These are phyloP conservation scores for Ascochyta fabae DNA, from an alignment of 2,329 filamentous ascomycete genomes.

Conservation along the genomic window DNA sequence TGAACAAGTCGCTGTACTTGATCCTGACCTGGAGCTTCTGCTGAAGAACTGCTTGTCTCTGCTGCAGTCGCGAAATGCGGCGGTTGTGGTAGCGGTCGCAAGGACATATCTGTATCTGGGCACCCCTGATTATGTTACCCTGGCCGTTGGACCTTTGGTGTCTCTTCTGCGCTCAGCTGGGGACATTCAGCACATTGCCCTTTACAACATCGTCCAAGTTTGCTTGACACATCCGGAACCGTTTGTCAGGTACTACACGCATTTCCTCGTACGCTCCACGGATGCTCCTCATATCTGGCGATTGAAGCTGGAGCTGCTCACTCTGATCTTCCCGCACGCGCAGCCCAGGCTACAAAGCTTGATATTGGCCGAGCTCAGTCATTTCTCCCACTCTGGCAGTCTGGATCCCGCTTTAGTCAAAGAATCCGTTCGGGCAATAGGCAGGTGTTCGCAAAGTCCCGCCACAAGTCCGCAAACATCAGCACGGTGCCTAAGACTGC, in stretches of 20 bases:
- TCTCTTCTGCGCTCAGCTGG: constrained; percentile 83
- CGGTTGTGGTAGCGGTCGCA: constrained; percentile 86
- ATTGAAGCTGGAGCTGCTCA: constrained; percentile 88
- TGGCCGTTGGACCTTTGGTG: constrained; percentile 81
- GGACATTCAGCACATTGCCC: constrained; percentile 86
- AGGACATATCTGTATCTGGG: constrained; percentile 86
- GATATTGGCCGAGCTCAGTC: constrained; percentile 89
- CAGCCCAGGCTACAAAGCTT: constrained; percentile 79
- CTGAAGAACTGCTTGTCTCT: constrained; percentile 82
- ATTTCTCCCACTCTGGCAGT: constrained; percentile 90
- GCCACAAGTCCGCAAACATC: constrained; percentile 56
- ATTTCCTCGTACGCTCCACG: constrained; percentile 83
- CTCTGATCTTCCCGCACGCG: constrained; percentile 86
- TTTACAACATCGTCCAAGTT: constrained; percentile 96
- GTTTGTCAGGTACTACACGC: constrained; percentile 88
- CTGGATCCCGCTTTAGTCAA: constrained; percentile 78
- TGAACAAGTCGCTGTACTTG: constrained; percentile 68
- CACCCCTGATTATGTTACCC: constrained; percentile 75
- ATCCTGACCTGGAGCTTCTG: constrained; percentile 82
- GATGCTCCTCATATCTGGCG: constrained; percentile 86
- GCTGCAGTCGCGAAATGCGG: constrained; percentile 89
- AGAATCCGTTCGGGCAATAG: constrained; percentile 91
- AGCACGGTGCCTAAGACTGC: constrained; percentile 78
- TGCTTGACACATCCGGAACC: constrained; percentile 75
- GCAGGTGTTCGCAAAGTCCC: constrained; percentile 80